Conservation (phyloP, 208 protist species). For the Jaenimonas drosophilae region DNA sequence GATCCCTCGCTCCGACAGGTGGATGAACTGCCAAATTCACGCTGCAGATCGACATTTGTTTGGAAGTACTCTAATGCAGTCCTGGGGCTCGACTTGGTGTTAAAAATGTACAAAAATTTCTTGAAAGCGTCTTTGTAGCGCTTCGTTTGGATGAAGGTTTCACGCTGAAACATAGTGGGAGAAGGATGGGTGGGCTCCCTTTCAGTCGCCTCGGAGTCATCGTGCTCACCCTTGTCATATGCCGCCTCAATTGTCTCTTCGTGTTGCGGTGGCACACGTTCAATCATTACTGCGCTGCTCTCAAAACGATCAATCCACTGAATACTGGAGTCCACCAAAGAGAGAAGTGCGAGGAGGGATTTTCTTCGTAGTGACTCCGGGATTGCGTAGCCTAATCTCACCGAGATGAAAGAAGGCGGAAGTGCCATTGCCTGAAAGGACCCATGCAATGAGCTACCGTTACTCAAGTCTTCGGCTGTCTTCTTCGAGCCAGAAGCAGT, state of each 20-base stretch:
- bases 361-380: conserved; percentile 41
- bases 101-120: conserved; percentile 64
- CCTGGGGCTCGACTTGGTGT: conserved; percentile 30
- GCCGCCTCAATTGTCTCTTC: too few relatives aligned
- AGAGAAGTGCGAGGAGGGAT: conserved; percentile 50
- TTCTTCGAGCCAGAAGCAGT: too few relatives aligned
- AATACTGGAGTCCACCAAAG: conserved; percentile 64
- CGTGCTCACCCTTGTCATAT: conserved; percentile 2
- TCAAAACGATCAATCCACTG: conserved; percentile 87
- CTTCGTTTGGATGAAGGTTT: conserved; percentile 32
- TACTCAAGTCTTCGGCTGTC: too few relatives aligned
- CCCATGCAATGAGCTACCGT: too few relatives aligned
- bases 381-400: conserved; percentile 42
- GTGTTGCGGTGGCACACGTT: too few relatives aligned
- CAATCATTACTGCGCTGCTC: conserved; percentile 8
- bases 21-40: background rate
- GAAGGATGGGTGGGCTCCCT: background rate
- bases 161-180: conserved; percentile 8
- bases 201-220: conserved; percentile 5
- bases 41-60: conserved; percentile 8
- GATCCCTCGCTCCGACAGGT: background rate
- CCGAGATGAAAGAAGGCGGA: conserved; percentile 13
- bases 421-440: too few relatives aligned
- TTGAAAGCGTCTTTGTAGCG: conserved; percentile 62
- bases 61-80: conserved; percentile 52